These are phyloP conservation scores for Trichoderma gamsii DNA, from an alignment of 495 filamentous ascomycete genomes.

Conservation along the genomic window DNA sequence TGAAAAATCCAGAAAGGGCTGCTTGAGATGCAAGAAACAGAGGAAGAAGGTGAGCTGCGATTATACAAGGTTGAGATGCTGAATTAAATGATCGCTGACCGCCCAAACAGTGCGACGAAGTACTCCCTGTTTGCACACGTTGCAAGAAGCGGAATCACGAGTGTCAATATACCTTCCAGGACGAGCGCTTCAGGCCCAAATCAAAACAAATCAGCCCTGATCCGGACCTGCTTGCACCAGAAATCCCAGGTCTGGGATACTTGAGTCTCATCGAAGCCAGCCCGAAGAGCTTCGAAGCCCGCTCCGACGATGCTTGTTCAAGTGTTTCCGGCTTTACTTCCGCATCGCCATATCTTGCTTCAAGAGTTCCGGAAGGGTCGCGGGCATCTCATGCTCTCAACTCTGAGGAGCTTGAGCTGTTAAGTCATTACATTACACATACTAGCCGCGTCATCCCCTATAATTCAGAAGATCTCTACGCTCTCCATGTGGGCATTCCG, in stretches of 20 bases:
- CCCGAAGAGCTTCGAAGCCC: background rate
- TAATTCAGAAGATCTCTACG: slow-evolving; percentile 33
- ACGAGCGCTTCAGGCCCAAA: slow-evolving; percentile 8
- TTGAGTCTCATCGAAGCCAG: slow-evolving; percentile 5
- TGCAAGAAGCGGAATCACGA: slow-evolving; percentile 25
- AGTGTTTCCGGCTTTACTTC: slow-evolving; percentile 15
- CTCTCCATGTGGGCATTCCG: slow-evolving; percentile 37
- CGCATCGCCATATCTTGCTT: background rate
- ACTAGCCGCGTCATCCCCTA: slow-evolving; percentile 34
- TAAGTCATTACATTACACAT: slow-evolving; percentile 38
- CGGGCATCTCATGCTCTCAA: slow-evolving; percentile 22
- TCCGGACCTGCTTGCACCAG: background rate
- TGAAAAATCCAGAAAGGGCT: slow-evolving; percentile 26
- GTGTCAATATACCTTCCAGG: slow-evolving; percentile 22
- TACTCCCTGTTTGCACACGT: slow-evolving; percentile 23
- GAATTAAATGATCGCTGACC: slow-evolving; percentile 7
- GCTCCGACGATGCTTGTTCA: background rate
- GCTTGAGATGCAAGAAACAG: slow-evolving; percentile 26
- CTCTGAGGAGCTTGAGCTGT: slow-evolving; percentile 30
- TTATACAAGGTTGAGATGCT: background rate
- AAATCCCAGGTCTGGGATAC: slow-evolving; percentile 8
- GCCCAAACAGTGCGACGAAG: slow-evolving; percentile 24
- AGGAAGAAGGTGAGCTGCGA: slow-evolving; percentile 25
- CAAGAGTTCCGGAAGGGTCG: background rate
- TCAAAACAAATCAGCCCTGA: background rate